phyloP scores from a whole-genome alignment of 2,329 filamentous ascomycete genomes.

The Aspergillus uvarum region DNA sequence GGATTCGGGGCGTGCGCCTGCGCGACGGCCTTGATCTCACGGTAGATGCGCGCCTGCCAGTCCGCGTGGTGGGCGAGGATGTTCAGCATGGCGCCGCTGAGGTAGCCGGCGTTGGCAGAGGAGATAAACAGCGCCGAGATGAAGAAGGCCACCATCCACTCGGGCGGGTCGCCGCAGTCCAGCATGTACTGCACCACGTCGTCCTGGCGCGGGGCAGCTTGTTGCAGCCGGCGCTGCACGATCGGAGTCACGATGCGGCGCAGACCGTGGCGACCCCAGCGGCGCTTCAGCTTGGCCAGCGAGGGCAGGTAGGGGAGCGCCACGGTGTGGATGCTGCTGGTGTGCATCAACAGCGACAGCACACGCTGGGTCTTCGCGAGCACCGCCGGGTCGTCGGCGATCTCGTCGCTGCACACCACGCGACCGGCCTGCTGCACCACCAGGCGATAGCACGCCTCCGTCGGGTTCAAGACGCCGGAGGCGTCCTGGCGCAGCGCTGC shows the following conservation, averaged over 20 bases:
- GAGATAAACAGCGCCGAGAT: background rate
- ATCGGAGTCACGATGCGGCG: too few species aligned
- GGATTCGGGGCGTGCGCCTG: background rate
- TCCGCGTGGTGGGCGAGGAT: constrained; percentile 4
- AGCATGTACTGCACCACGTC: constrained; percentile 3
- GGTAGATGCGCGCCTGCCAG: constrained; percentile 1
- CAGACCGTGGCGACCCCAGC: background rate
- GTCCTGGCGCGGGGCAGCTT: background rate
- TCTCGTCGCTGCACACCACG: constrained; percentile 3
- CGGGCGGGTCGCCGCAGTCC: background rate
- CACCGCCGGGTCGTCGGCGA: background rate
- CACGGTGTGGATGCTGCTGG: background rate
- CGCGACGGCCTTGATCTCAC: constrained; percentile 2
- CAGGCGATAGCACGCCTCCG: background rate
- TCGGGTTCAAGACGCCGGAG: constrained; percentile 1
- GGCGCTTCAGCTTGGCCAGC: constrained; percentile 4
- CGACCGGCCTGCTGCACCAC: constrained; percentile 2
- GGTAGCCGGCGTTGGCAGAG: background rate
- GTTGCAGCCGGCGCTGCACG: too few species aligned
- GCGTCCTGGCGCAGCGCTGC: background rate
- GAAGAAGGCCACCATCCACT: constrained; percentile 5
- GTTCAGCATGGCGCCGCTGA: constrained; percentile 3
- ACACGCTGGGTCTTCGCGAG: background rate
- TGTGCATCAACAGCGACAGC: background rate
- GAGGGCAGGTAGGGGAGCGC: background rate